Conservation (phyloP, 2,329 filamentous ascomycete species). For the Exophiala sp. region DNA sequence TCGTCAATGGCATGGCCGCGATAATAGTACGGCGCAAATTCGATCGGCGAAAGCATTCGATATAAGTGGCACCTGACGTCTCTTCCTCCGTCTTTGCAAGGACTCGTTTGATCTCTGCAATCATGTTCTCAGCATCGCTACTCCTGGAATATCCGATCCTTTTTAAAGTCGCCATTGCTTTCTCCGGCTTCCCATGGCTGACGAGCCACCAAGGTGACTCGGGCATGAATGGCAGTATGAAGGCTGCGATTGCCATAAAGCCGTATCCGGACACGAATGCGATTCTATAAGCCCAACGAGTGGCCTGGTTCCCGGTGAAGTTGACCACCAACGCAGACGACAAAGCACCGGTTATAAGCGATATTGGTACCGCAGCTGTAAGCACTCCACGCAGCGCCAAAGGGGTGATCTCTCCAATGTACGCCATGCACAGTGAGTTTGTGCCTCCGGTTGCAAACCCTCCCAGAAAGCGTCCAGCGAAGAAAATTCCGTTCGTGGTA, state of each 20-base stretch:
- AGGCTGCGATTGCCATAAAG: conserved; percentile 36
- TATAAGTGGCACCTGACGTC: conserved; percentile 38
- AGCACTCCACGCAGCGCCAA: conserved; percentile 48
- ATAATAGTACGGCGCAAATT: conserved; percentile 43
- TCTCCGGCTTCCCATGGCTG: conserved; percentile 33
- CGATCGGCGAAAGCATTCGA: conserved; percentile 39
- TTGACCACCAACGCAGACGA: conserved; percentile 38
- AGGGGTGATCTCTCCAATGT: conserved; percentile 40
- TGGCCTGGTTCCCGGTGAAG: conserved; percentile 38
- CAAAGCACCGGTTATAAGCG: conserved; percentile 42
- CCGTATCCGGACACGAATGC: conserved; percentile 44
- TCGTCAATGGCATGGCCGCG: conserved; percentile 36
- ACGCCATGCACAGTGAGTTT: conserved; percentile 46
- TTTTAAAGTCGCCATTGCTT: conserved; percentile 33
- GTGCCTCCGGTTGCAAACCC: conserved; percentile 48
- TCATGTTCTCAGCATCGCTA: conserved; percentile 23
- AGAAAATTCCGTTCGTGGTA: conserved; percentile 36
- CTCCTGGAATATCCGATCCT: conserved; percentile 6
- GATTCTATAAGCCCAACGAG: conserved; percentile 44
- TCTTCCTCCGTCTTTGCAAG: conserved; percentile 27
- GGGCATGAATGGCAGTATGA: conserved; percentile 25
- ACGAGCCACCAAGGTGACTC: conserved; percentile 39
- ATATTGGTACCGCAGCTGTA: conserved; percentile 42
- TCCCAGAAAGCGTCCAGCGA: conserved; percentile 46
- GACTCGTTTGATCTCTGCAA: conserved; percentile 34